Evolutionary conservation across 495 filamentous ascomycete species (phyloP).

Genomic region (Cairneyella variabilis): DNA sequence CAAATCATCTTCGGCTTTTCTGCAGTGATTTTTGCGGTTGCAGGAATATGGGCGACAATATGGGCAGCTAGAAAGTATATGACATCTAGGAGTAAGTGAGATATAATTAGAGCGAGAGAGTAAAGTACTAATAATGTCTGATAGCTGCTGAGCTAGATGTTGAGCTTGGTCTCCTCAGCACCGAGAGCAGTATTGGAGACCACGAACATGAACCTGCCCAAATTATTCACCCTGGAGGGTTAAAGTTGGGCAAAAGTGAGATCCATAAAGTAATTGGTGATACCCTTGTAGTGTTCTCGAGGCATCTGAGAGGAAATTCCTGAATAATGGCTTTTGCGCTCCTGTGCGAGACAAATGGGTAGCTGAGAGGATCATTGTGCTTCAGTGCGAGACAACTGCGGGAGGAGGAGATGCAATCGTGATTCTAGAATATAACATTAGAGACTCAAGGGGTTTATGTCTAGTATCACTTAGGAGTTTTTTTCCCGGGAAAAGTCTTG

Average conservation of each 20-base stretch:
- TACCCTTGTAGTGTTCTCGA: slow-evolving; percentile 1
- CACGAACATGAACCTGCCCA: neutral
- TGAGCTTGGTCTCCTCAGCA: neutral
- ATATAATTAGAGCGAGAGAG: neutral
- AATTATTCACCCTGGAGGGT: neutral
- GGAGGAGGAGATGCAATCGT: too few relatives aligned
- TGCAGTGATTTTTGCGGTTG: neutral
- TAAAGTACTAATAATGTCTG: neutral
- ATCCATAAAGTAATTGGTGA: slow-evolving; percentile 1
- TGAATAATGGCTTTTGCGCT: neutral
- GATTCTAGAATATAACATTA: too few relatives aligned
- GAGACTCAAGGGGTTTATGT: too few relatives aligned
- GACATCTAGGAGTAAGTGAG: neutral
- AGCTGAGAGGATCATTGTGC: neutral
- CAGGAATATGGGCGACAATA: neutral
- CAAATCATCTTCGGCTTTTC: neutral
- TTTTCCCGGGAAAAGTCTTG: too few relatives aligned
- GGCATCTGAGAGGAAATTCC: neutral
- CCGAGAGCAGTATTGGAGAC: neutral
- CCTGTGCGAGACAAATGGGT: neutral
- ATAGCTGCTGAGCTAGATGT: neutral
- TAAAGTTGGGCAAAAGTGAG: neutral
- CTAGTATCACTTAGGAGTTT: too few relatives aligned
- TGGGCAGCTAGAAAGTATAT: neutral
- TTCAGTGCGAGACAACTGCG: too few relatives aligned